A percentile compares a stretch with the other conserved stretches of the same genome.
These are phyloP conservation scores for Auricularia cornea DNA, from an alignment of 768 basidiomycete species.

Conservation along the genomic window DNA sequence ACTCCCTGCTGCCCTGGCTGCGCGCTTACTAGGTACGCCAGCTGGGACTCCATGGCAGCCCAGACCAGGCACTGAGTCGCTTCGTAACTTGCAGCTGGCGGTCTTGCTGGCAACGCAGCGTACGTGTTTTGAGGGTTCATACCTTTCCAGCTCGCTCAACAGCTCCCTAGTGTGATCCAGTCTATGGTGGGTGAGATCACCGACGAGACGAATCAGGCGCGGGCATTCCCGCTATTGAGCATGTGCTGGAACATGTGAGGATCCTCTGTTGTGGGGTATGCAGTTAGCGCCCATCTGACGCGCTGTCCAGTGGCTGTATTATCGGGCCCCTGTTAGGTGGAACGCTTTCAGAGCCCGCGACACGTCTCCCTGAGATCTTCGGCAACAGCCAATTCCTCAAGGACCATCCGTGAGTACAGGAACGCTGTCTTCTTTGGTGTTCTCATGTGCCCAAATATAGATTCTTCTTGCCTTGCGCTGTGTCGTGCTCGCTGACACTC, in stretches of 20 bases:
- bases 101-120: conserved; percentile 54
- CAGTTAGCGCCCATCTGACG: not conserved
- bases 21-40: conserved; percentile 42
- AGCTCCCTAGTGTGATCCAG: conserved; percentile 38
- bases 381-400: conserved; percentile 5
- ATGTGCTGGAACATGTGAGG: conserved; percentile 40
- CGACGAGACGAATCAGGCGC: conserved; percentile 52
- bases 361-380: conserved; percentile 31
- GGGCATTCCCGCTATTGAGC: conserved; percentile 54
- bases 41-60: not conserved
- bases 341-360: conserved; percentile 47
- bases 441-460: not conserved
- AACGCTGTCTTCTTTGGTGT: not conserved
- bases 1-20: conserved; percentile 38
- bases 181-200: conserved; percentile 58
- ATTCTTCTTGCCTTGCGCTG: conserved; percentile 28
- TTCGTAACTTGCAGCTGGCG: conserved; percentile 50
- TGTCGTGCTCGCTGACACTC: conserved; percentile 46
- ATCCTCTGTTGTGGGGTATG: not conserved
- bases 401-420: conserved; percentile 14
- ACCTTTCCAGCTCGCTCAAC: not conserved
- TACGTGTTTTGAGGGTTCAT: not conserved
- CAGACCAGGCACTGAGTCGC: not conserved
- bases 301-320: conserved; percentile 35
- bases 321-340: conserved; percentile 47